Evolutionary conservation across 1,284 basidiomycete genomes (phyloP).

Genomic region (Xerocomus cyaneibrunnescens): DNA sequence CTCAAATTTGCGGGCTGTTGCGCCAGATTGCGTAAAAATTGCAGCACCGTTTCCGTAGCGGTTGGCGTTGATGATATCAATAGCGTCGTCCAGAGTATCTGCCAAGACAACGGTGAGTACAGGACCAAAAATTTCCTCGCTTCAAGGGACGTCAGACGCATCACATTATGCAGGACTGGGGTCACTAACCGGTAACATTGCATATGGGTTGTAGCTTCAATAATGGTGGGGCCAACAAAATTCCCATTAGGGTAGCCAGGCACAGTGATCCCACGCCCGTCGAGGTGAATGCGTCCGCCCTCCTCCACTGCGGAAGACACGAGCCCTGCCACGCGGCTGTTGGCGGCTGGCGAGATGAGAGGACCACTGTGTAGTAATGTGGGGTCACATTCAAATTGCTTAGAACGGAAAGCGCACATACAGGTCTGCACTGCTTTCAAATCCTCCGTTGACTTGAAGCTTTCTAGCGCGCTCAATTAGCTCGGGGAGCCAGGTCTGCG

Average conservation of each 20-base stretch:
- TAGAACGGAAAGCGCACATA: constrained; percentile 41
- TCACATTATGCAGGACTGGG: neutral
- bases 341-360: constrained; percentile 88
- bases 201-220: constrained; percentile 85
- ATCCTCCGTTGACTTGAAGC: constrained; percentile 88
- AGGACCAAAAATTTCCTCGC: constrained; percentile 96
- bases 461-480: constrained; percentile 81
- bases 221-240: constrained; percentile 93
- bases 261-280: constrained; percentile 75
- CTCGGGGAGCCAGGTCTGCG: constrained; percentile 84
- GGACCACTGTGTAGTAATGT: constrained; percentile 65
- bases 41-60: constrained; percentile 94
- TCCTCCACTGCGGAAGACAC: constrained; percentile 83
- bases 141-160: constrained; percentile 32
- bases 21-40: constrained; percentile 97
- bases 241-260: constrained; percentile 87
- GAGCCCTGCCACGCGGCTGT: constrained; percentile 73
- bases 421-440: constrained; percentile 87
- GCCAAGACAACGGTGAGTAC: constrained; percentile 81
- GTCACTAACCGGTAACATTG: constrained; percentile 76
- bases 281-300: constrained; percentile 87
- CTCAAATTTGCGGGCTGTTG: constrained; percentile 94
- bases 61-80: constrained; percentile 88
- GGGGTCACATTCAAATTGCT: constrained; percentile 3
- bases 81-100: constrained; percentile 88